Base-by-base conservation (phyloP, 306 rosid genomes). In the Lagenaria siceraria region DNA sequence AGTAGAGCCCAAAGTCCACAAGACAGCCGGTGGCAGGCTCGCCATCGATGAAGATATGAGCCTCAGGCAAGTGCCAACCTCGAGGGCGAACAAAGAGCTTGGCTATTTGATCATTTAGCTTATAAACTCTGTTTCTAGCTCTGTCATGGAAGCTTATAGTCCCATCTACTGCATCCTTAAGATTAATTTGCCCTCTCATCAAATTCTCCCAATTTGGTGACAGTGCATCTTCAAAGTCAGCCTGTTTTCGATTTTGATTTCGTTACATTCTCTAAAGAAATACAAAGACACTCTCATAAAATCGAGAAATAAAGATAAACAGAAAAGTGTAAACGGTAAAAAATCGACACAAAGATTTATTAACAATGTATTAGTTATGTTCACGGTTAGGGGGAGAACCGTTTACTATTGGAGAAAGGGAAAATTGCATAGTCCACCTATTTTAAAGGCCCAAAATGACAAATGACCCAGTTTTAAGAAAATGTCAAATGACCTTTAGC, bases 131-230 rank as follows among this genome's bases (percentile, higher is more conserved):
- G 81, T 94, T 92, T 65, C 96, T 91, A 53, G 78, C 84, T 81
- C 58, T 89, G 87, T 94, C 98, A 73, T 90, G 87, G 80, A 83
- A 94, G 54, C 82, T 94, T 87, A 94, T 94, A 27, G 84, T 92
- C 55, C 98, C 92, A 68, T 77, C 85, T 15, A 92, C 96, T 10
- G 97, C 98, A 82, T 92, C 98, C 85, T 73, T 91, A 83, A 94
- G 79, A 80, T 92, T 94, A 63, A 89, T 93, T 80, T 94, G 98
- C 10, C 97, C 98, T 61, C 88, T 87, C 77, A 90, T 87, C 4
- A 94, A 81, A 77, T 90, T 94, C 90, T 94, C 98, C 98, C 97
- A 94, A 81, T 85, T 94, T 1, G 98, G 98, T 53, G 98, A 94
- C 0, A 94, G 86, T 48, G 98, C 96, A 88, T 94, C 98, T 83